Conservation (phyloP, 345 rosid species). For the Erodium maritimum region DNA sequence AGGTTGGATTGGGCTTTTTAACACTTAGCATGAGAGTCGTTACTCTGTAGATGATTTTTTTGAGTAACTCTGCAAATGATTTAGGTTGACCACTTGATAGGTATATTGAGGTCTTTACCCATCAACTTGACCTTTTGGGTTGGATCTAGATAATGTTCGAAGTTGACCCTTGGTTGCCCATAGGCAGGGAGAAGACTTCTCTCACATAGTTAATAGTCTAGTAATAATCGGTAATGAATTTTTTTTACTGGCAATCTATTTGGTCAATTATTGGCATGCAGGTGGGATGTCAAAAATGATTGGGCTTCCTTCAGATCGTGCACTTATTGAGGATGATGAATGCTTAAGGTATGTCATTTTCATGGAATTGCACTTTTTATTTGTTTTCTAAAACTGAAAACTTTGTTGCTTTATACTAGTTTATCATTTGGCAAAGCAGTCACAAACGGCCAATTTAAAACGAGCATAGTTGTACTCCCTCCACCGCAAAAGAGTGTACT, state of each 20-base stretch:
- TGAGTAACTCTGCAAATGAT: too few species aligned
- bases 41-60: too few species aligned
- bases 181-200: neutral
- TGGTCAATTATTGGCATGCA: constrained; percentile 14
- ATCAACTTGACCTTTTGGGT: too few species aligned
- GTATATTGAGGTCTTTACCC: too few species aligned
- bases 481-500: too few species aligned
- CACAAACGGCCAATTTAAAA: too few species aligned
- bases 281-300: constrained; percentile 72
- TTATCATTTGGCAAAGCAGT: neutral
- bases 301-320: constrained; percentile 90
- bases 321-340: constrained; percentile 63
- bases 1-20: too few species aligned
- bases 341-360: constrained; percentile 55
- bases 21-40: constrained; percentile 2
- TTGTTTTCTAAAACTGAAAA: too few species aligned
- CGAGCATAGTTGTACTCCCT: too few species aligned
- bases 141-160: neutral
- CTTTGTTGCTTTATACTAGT: neutral
- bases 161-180: neutral
- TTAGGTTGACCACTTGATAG: too few species aligned
- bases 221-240: neutral
- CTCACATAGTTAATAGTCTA: neutral
- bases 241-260: neutral
- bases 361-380: neutral